These are phyloP conservation scores for Pythium phragmitis DNA, from an alignment of 352 stramenopile genomes.

Conservation along the genomic window DNA sequence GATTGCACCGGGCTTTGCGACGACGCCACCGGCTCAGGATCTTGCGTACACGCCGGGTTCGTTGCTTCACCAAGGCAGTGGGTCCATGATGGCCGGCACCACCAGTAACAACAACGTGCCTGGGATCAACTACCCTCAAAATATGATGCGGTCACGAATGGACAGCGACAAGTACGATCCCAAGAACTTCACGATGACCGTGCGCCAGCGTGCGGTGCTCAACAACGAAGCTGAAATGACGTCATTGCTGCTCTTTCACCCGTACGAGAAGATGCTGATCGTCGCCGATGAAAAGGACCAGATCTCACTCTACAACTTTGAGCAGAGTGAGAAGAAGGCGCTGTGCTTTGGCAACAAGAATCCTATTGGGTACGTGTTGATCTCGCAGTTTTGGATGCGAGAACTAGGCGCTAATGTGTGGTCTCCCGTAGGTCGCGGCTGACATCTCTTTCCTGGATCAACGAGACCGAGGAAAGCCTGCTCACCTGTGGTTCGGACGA, in stretches of 20 bases:
- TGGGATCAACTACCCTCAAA: conserved; percentile 16
- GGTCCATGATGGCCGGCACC: background rate
- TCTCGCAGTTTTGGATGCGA: background rate
- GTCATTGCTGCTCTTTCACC: conserved; percentile 95
- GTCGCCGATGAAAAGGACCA: conserved; percentile 94
- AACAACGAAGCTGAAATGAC: conserved; percentile 94
- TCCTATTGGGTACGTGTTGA: conserved; percentile 54
- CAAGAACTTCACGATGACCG: conserved; percentile 78
- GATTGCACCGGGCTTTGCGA: conserved; percentile 58
- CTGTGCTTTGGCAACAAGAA: conserved; percentile 86
- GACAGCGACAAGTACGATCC: conserved; percentile 60
- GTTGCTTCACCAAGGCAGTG: background rate
- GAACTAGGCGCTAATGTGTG: too few species aligned
- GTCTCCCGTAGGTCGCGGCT: conserved; percentile 71
- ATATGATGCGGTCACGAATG: conserved; percentile 22
- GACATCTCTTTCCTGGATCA: conserved; percentile 97
- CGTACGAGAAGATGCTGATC: conserved; percentile 92
- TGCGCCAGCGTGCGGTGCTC: conserved; percentile 90
- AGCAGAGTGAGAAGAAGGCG: conserved; percentile 86
- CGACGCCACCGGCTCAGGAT: conserved; percentile 19
- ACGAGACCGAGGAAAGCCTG: conserved; percentile 92
- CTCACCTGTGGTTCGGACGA: conserved; percentile 96
- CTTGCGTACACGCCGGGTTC: background rate
- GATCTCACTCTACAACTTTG: conserved; percentile 95
- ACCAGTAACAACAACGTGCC: conserved; percentile 4